phyloP scores from a whole-genome alignment of 108 stramenopile species.

The Chaetoceros tenuissimus region DNA sequence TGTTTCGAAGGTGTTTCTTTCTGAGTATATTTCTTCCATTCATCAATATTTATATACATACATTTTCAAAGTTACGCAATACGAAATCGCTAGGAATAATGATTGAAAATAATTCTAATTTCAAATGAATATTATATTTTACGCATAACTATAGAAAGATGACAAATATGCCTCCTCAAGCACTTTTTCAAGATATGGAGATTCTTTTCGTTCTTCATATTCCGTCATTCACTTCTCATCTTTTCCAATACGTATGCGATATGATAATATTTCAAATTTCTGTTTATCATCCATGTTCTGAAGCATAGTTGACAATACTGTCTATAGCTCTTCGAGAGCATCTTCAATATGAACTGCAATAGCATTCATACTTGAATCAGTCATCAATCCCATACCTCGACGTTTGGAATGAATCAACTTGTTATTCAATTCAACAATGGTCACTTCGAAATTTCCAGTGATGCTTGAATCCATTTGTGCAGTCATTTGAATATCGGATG shows the following conservation, averaged over 20 bases:
- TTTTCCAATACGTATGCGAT: no score
- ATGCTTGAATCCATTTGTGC: conserved; percentile 31
- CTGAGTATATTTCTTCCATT: neutral
- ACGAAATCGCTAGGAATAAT: no score
- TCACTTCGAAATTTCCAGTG: conserved; percentile 49
- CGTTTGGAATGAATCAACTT: conserved; percentile 41
- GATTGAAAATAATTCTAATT: no score
- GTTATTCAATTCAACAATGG: conserved; percentile 21
- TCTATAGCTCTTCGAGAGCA: neutral
- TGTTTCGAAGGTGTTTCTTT: neutral
- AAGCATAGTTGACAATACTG: neutral
- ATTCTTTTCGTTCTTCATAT: no score
- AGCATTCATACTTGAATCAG: neutral
- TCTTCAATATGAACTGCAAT: neutral
- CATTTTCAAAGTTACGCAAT: no score
- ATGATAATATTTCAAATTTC: no score
- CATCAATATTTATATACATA: no score
- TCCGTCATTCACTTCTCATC: no score
- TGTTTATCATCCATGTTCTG: no score
- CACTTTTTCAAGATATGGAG: neutral
- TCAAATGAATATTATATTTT: no score
- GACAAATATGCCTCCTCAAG: neutral
- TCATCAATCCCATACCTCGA: neutral
- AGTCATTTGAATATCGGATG: conserved; percentile 12
- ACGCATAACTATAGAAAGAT: neutral